These are phyloP conservation scores for Zygoascus bituminiphila DNA, from an alignment of 805 yeast genomes.

Conservation along the genomic window DNA sequence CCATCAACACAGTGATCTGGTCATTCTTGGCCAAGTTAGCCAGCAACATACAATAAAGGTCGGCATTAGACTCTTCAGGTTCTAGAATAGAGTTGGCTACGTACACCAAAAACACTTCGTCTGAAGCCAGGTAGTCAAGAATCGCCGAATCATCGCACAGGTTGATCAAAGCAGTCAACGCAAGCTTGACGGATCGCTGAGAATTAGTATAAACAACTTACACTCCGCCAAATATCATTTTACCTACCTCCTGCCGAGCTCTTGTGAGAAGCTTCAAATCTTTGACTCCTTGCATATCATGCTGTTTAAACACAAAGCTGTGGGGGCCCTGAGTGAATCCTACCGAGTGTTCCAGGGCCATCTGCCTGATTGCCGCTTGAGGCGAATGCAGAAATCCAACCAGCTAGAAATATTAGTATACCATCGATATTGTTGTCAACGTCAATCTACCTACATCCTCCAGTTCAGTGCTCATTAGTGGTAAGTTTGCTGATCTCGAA, in stretches of 20 bases:
- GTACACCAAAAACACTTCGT: slow-evolving; percentile 40
- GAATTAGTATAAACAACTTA: not conserved
- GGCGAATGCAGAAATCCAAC: slow-evolving; percentile 77
- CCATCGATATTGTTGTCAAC: not conserved
- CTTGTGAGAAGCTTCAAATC: slow-evolving; percentile 58
- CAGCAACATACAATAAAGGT: slow-evolving; percentile 72
- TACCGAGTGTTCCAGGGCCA: slow-evolving; percentile 77
- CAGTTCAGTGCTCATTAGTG: slow-evolving; percentile 41
- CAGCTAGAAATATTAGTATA: slow-evolving; percentile 30
- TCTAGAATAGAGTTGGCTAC: slow-evolving; percentile 32
- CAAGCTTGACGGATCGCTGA: slow-evolving; percentile 24
- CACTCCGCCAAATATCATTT: not conserved
- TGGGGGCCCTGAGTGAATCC: slow-evolving; percentile 71
- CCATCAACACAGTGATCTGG: slow-evolving; percentile 45
- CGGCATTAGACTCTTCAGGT: slow-evolving; percentile 58
- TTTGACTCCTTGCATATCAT: slow-evolving; percentile 59
- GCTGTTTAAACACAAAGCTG: slow-evolving; percentile 56
- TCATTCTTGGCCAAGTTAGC: slow-evolving; percentile 81
- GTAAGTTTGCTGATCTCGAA: not conserved
- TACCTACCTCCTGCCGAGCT: slow-evolving; percentile 35
- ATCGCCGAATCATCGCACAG: slow-evolving; percentile 63
- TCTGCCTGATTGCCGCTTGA: slow-evolving; percentile 68
- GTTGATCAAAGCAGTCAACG: slow-evolving; percentile 75
- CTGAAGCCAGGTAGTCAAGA: slow-evolving; percentile 58
- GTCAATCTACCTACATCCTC: slow-evolving; percentile 35